phyloP scores from a whole-genome alignment of 495 filamentous ascomycete genomes.

The Elasticomyces elasticus region DNA sequence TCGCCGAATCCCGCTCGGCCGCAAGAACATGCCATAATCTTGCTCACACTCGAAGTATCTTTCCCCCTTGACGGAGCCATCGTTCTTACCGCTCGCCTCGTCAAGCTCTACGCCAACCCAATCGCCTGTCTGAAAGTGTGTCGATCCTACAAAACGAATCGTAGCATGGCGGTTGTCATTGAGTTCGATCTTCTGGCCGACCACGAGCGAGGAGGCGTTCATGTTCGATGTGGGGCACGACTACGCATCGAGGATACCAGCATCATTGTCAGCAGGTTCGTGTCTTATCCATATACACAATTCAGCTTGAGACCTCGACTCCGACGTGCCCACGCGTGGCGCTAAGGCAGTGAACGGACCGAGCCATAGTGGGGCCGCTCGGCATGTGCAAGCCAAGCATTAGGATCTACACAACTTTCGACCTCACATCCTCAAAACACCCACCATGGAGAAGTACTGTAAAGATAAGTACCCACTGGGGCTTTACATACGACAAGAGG shows the following conservation, averaged over 20 bases:
- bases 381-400: background rate
- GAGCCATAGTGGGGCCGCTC: background rate
- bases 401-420: background rate
- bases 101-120: slow-evolving; percentile 90
- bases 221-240: slow-evolving; percentile 7
- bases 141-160: slow-evolving; percentile 70
- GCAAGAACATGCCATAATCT: slow-evolving; percentile 80
- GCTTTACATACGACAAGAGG: too few species aligned
- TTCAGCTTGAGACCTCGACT: background rate
- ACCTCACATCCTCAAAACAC: background rate
- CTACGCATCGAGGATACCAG: background rate
- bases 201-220: slow-evolving; percentile 28
- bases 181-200: slow-evolving; percentile 57
- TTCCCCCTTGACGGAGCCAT: slow-evolving; percentile 80
- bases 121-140: slow-evolving; percentile 67
- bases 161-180: slow-evolving; percentile 65
- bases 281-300: background rate
- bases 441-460: too few species aligned
- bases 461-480: too few species aligned
- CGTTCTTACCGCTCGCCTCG: slow-evolving; percentile 80
- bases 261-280: background rate
- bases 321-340: background rate
- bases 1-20: slow-evolving; percentile 47
- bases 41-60: slow-evolving; percentile 81
- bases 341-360: background rate